Evolutionary conservation across 768 basidiomycete genomes (phyloP), one percentile per base, ranked within the genome.

Genomic region (Rossbeevera mucosa): DNA sequence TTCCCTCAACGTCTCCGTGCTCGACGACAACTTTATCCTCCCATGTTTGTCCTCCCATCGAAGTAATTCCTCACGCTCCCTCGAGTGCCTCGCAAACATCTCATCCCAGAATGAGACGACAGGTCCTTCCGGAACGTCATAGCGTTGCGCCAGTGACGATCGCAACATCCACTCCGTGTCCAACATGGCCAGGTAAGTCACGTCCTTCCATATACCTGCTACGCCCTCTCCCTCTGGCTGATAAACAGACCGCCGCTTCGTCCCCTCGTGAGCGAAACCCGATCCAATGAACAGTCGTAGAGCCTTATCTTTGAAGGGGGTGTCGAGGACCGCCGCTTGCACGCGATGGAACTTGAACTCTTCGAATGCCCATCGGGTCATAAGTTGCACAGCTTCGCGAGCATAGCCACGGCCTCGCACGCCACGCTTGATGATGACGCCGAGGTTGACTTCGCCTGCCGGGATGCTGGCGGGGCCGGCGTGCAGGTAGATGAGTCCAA

Each of bases 241-340:
- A 59, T 65, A 78, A 49, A 81, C 78, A 0, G 79, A 74, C 41
- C 79, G 74, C 28, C 85, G 78, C 40, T 78, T 76, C 8, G 74
- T 79, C 43, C 86, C 86, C 66, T 89, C 86, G 53, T 82, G 78
- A 7, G 65, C 64, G 60, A 89, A 86, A 8, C 80, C 80, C 50
- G 53, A 48, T 1, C 66, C 62, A 7, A 80, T 75, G 56, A 86
- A 81, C 12, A 86, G 61, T 14, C 69, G 69, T 24, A 78, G 58
- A 1, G 75, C 74, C 26, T 62, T 65, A 25, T 80, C 72, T 53
- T 76, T 79, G 21, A 64, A 63, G 4, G 74, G 66, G 28, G 71
- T 64, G 44, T 80, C 74, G 11, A 81, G 65, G 14, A 87, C 61
- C 4, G 76, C 73, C 1, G 63, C 71, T 33, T 71, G 69, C 3